phyloP scores from a whole-genome alignment of 2,329 filamentous ascomycete genomes.

The Ceratocystis destructans region DNA sequence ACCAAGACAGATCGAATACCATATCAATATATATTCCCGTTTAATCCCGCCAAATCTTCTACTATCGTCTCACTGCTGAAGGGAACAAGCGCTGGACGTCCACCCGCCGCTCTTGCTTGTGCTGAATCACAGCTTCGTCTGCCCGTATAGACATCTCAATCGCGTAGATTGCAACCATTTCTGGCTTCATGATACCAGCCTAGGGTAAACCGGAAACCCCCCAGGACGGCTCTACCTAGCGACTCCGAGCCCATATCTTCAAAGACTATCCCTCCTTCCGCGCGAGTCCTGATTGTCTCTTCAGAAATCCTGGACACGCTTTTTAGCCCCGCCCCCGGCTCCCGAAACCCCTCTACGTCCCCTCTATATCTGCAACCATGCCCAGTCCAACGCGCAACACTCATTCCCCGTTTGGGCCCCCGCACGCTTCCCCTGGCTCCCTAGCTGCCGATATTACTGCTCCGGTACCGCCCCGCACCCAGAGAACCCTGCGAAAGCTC shows the following conservation, averaged over 20 bases:
- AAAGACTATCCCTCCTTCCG: background rate
- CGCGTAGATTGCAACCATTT: too few relatives aligned
- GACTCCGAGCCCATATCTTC: background rate
- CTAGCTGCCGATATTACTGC: slow-evolving; percentile 34
- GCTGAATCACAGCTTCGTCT: background rate
- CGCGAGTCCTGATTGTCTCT: background rate
- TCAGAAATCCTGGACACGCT: background rate
- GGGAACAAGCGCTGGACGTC: background rate
- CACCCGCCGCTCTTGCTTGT: background rate
- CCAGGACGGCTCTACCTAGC: background rate
- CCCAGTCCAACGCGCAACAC: slow-evolving; percentile 9
- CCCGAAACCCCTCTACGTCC: background rate
- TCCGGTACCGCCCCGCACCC: slow-evolving; percentile 49
- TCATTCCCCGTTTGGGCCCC: background rate
- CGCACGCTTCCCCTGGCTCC: background rate
- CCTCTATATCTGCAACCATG: slow-evolving; percentile 4
- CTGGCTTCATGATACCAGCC: background rate
- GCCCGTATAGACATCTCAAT: too few relatives aligned
- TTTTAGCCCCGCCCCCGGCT: background rate
- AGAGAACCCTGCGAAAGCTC: slow-evolving; percentile 56
- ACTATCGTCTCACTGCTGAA: too few relatives aligned
- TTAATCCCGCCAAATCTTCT: too few relatives aligned
- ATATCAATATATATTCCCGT: background rate
- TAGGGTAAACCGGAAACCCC: background rate
- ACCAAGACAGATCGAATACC: background rate